Conservation (phyloP, 164 flowering plant genomes). For the Magnolia officinalis region DNA sequence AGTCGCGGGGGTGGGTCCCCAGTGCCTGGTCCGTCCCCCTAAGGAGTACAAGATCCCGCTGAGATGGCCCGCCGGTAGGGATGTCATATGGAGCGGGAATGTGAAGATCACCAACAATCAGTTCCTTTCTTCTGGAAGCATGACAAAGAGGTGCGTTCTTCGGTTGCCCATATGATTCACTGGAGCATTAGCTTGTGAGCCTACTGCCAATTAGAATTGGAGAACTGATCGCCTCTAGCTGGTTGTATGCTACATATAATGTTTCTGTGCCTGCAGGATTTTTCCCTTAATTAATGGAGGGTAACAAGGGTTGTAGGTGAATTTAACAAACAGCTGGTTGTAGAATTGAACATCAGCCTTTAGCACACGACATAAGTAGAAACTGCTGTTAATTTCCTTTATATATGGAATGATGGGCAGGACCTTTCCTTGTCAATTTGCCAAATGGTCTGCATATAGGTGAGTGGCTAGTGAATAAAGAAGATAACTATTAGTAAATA, state of each 20-base stretch:
- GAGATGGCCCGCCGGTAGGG: slow-evolving; percentile 89
- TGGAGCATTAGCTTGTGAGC: neutral
- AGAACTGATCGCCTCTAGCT: neutral
- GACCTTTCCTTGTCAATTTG: neutral
- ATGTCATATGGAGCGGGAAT: slow-evolving; percentile 93
- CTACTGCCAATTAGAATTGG: neutral
- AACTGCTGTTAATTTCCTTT: neutral
- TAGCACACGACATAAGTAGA: neutral
- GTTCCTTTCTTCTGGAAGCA: slow-evolving; percentile 91
- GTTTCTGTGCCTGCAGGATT: neutral
- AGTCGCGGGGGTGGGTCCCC: slow-evolving; percentile 28
- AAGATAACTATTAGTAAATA: too few relatives aligned
- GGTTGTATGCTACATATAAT: neutral
- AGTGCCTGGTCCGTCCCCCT: slow-evolving; percentile 82
- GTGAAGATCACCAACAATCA: slow-evolving; percentile 90
- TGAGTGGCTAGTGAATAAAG: too few relatives aligned
- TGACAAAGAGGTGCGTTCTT: slow-evolving; percentile 77
- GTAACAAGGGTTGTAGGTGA: too few relatives aligned
- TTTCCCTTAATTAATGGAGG: too few relatives aligned
- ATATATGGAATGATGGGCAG: neutral
- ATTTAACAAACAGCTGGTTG: too few relatives aligned
- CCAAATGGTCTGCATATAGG: too few relatives aligned
- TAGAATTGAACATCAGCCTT: too few relatives aligned
- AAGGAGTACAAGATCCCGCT: slow-evolving; percentile 90
- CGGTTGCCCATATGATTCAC: neutral